Base-by-base conservation (phyloP, 164 flowering plant genomes). In the Pachysandra terminalis region DNA sequence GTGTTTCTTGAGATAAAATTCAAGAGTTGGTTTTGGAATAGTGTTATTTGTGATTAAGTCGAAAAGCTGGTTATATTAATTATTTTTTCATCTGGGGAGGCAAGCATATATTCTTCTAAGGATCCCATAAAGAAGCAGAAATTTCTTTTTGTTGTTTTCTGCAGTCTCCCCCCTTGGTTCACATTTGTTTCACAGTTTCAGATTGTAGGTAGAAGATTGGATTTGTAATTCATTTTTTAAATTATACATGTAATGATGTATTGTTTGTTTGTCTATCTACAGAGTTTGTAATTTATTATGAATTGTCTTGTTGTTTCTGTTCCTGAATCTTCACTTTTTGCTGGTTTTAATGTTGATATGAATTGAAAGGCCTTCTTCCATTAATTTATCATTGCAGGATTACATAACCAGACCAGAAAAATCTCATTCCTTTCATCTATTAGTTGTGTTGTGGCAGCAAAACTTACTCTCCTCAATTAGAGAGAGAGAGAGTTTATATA, bases 111-210 rank as follows among this genome's bases (percentile, higher is more conserved):
- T 27, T 49, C 25, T 32, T 9, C 51, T n/a, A 32, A 32, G 37
- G 7, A 32, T 32, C 37, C 3, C 37, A 32, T 32, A 32, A 32
- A 32, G 74, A 23, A 35, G 79, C 75, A 73, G 83, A 68, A 22
- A 58, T 52, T 73, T 71, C 56, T 73, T 77, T 75, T 78, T 68
- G 68, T 71, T 68, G 60, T 59, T 72, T 75, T 75, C 73, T 73
- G 67, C 23, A 52, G 66, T 60, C 49, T 35, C 52, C 27, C 37
- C 37, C 7, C 37, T n/a, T 45, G 56, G 5, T 25, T 19, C 55
- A 56, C 55, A 45, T 55, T 35, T 19, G 16, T 59, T 40, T 53
- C 64, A n/a, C 53, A 26, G 60, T 24, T 56, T 77, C 52, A 45
- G 52, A 27, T 17, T 32, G 37, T 32, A 19, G 19, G 70, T 71